Conservation (phyloP, 2,329 filamentous ascomycete genomes). For the Elsinoe necatrix region DNA sequence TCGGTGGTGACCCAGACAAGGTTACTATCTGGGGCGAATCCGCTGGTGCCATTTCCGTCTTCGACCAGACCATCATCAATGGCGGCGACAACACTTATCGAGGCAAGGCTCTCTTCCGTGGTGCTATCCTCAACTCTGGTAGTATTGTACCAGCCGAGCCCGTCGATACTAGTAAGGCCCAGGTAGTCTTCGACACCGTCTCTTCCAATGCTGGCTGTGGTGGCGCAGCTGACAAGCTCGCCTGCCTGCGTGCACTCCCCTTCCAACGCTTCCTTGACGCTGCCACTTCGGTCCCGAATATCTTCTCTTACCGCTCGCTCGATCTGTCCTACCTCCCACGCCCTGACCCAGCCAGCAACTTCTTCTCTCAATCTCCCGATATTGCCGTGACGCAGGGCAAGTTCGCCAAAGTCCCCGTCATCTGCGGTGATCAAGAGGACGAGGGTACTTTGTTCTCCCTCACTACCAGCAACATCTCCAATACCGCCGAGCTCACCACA, state of each 20-base stretch:
- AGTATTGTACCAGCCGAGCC: constrained; percentile 43
- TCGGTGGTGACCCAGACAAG: constrained; percentile 70
- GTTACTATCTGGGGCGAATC: constrained; percentile 74
- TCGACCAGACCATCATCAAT: constrained; percentile 68
- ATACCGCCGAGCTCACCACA: constrained; percentile 47
- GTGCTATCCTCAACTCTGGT: constrained; percentile 69
- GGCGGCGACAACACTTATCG: constrained; percentile 67
- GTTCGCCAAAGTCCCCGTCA: constrained; percentile 54
- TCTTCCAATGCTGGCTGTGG: constrained; percentile 40
- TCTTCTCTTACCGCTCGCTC: constrained; percentile 59
- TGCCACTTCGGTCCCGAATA: constrained; percentile 59
- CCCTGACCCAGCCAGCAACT: constrained; percentile 51
- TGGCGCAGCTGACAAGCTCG: constrained; percentile 35
- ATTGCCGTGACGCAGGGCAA: constrained; percentile 44
- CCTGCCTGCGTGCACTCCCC: constrained; percentile 40
- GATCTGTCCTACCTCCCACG: constrained; percentile 67
- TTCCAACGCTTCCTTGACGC: constrained; percentile 50
- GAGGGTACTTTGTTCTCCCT: constrained; percentile 69
- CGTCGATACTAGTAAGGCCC: constrained; percentile 58
- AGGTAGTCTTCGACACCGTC: constrained; percentile 45
- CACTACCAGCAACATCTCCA: constrained; percentile 60
- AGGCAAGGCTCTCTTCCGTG: constrained; percentile 64
- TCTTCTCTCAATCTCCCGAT: constrained; percentile 57
- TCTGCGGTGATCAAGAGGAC: constrained; percentile 69
- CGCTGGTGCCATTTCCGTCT: constrained; percentile 58